Evolutionary conservation across 2,329 filamentous ascomycete species (phyloP).

Genomic region (Verticillium dahliae): DNA sequence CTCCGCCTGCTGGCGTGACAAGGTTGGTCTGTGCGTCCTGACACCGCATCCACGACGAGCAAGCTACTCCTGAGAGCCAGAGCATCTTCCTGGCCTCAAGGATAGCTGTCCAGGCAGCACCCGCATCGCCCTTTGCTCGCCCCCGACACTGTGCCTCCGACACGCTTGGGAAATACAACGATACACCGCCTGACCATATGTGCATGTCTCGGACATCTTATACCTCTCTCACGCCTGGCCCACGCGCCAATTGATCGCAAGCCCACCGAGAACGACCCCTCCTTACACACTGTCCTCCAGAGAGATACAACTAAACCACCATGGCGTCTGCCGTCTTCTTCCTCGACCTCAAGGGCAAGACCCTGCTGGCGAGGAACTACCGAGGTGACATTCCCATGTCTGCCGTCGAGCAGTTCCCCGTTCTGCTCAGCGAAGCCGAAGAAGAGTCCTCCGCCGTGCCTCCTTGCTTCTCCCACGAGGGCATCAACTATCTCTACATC

Average conservation of each 20-base stretch:
- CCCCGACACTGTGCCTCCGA: background rate
- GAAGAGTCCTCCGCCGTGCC: slow-evolving; percentile 97
- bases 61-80: background rate
- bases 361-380: slow-evolving; percentile 96
- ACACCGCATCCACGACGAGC: slow-evolving; percentile 1
- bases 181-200: background rate
- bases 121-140: background rate
- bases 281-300: slow-evolving; percentile 12
- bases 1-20: background rate
- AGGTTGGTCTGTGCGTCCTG: slow-evolving; percentile 1
- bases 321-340: slow-evolving; percentile 99
- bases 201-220: slow-evolving; percentile 5
- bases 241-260: slow-evolving; percentile 18
- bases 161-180: background rate
- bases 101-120: background rate
- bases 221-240: slow-evolving; percentile 13
- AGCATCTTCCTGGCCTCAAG: background rate
- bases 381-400: slow-evolving; percentile 98
- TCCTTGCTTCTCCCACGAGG: slow-evolving; percentile 96
- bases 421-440: slow-evolving; percentile 95
- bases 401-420: slow-evolving; percentile 94
- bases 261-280: slow-evolving; percentile 14
- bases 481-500: slow-evolving; percentile 99
- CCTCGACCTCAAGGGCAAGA: slow-evolving; percentile 99
- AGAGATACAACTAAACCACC: slow-evolving; percentile 21